A percentile compares a stretch with the other conserved stretches of the same genome.
Conservation (phyloP, 495 filamentous ascomycete genomes). For the Xylaria curta region DNA sequence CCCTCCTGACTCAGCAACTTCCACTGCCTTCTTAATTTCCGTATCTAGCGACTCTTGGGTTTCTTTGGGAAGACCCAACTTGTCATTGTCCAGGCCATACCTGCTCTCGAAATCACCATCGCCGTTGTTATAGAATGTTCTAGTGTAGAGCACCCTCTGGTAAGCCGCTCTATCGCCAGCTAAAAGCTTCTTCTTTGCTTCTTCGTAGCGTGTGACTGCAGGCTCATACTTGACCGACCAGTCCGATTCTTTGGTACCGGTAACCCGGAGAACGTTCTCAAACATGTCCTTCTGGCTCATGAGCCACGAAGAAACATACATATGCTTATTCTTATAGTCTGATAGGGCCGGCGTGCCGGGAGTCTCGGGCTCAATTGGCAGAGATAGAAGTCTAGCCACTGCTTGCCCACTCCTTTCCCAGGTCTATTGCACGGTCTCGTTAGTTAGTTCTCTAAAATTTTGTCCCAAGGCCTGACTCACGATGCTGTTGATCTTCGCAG, state of each 20-base stretch:
- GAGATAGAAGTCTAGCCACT: constrained; percentile 44
- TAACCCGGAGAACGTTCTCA: constrained; percentile 55
- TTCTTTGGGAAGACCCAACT: constrained; percentile 55
- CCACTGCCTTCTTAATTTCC: constrained; percentile 51
- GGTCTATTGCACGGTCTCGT: constrained; percentile 35
- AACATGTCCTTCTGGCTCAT: constrained; percentile 57
- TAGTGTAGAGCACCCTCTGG: constrained; percentile 56
- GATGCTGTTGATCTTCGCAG: constrained; percentile 42
- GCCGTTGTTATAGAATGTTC: constrained; percentile 59
- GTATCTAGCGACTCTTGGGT: constrained; percentile 61
- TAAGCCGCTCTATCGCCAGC: constrained; percentile 50
- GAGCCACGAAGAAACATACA: constrained; percentile 52
- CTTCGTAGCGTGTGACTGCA: constrained; percentile 50
- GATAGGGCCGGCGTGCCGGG: constrained; percentile 42
- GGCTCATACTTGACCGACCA: constrained; percentile 61
- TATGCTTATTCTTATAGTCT: constrained; percentile 49
- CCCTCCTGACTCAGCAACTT: constrained; percentile 30
- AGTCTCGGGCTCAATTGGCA: constrained; percentile 50
- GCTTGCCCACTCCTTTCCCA: constrained; percentile 47
- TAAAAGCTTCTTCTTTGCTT: constrained; percentile 44
- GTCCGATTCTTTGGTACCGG: constrained; percentile 55
- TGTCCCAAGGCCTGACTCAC: constrained; percentile 24
- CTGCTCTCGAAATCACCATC: constrained; percentile 49
- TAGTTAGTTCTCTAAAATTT: constrained; percentile 4
- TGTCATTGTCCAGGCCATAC: constrained; percentile 52